Evolutionary conservation across 345 rosid genomes (phyloP).

Genomic region (Kandelia obovata): DNA sequence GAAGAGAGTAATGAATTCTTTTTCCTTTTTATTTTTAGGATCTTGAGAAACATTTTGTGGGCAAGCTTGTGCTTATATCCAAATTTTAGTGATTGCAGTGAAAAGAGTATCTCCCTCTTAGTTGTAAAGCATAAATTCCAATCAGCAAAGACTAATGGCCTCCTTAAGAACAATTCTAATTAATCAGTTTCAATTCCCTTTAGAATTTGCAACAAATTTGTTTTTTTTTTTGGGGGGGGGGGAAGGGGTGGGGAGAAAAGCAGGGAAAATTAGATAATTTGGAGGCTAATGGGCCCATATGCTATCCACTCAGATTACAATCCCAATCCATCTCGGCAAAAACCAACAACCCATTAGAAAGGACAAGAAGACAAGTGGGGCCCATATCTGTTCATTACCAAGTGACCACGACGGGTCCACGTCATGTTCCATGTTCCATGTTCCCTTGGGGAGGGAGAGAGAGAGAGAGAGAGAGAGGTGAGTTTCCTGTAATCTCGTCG

Average conservation of each 20-base stretch:
- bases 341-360: constrained; percentile 21
- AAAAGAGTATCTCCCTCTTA: neutral
- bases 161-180: no score
- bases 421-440: constrained; percentile 17
- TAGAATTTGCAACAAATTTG: no score
- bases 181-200: no score
- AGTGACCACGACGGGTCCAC: constrained; percentile 49
- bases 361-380: constrained; percentile 33
- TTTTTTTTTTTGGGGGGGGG: no score
- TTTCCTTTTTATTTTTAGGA: no score
- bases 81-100: neutral
- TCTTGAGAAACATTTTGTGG: constrained; percentile 14
- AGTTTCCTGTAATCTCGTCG: constrained; percentile 27
- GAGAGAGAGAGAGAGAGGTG: no score
- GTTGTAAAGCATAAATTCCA: no score
- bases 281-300: constrained; percentile 13
- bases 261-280: no score
- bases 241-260: no score
- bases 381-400: constrained; percentile 46
- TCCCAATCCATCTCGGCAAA: constrained; percentile 9
- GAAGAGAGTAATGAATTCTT: no score
- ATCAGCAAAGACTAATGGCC: no score
- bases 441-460: neutral
- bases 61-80: constrained; percentile 9
- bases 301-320: constrained; percentile 34